Base-by-base conservation (phyloP, 768 basidiomycete species). In the Collybia nuda region DNA sequence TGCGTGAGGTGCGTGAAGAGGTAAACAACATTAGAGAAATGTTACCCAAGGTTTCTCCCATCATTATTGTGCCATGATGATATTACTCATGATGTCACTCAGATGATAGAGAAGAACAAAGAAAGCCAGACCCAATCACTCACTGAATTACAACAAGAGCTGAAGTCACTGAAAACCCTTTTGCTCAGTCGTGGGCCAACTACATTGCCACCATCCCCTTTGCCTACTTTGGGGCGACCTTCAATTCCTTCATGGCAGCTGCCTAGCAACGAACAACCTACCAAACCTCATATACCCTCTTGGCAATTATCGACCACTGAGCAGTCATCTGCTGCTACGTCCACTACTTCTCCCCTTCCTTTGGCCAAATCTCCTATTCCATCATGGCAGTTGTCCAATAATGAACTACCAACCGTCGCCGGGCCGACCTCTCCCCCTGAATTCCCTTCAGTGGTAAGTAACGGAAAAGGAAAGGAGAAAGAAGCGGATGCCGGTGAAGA, bases 51-150 rank as follows among this genome's bases (percentile, higher is more conserved):
- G 97, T 95, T 41, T 18, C 8, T 22, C n/a, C n/a, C 53, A n/a
- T 17, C 39, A 29, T 17, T 32, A 52, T 41, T 11, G n/a, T 47
- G 35, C 6, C 41, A 9, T 23, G 52, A 24, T 52, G 28, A 35
- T n/a, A 23, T 22, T 37, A 52, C 21, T 45, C 26, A 51, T 41
- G 35, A 47, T 55, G n/a, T 32, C 18, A 6, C 22, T 21, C 40
- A 98, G 95, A 91, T 98, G 90, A 87, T 97, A 47, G 92, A 97
- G 49, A 94, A 91, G 71, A 91, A 88, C 64, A 90, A 93, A 64
- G 87, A 92, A 48, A 78, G 81, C 12, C 93, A 97, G 67, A 79
- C 82, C 18, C 84, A 88, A 52, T 90, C 93, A 1, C 76, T 98
- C 12, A 71, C 78, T 47, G 96, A 98, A 59, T 76, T 98, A 11